Conservation (phyloP, 108 stramenopile species). For the Fragilaria crotonensis region DNA sequence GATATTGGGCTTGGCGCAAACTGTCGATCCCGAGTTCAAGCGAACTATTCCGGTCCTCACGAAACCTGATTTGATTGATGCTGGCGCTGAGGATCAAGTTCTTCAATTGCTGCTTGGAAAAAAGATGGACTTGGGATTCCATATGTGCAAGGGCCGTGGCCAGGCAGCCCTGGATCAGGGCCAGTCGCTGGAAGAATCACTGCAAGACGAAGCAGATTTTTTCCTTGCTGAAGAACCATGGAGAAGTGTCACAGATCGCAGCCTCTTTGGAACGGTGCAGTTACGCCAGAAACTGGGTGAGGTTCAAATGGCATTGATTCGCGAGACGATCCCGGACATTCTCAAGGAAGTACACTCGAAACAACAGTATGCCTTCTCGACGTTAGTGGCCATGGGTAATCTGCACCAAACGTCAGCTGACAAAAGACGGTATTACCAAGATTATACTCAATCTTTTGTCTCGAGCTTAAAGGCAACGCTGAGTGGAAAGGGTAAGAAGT, state of each 20-base stretch:
- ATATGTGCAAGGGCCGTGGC: slow-evolving; percentile 63
- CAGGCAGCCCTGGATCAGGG: slow-evolving; percentile 42
- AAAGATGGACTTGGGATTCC: slow-evolving; percentile 38
- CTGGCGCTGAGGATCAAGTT: slow-evolving; percentile 42
- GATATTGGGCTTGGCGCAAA: slow-evolving; percentile 51
- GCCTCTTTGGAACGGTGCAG: slow-evolving; percentile 38
- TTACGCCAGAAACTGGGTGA: slow-evolving; percentile 38
- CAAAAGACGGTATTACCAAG: slow-evolving; percentile 41
- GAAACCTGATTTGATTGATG: slow-evolving; percentile 85
- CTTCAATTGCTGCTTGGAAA: slow-evolving; percentile 36
- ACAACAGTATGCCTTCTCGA: slow-evolving; percentile 15
- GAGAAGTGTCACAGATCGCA: slow-evolving; percentile 31
- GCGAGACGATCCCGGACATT: slow-evolving; percentile 35
- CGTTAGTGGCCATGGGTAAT: slow-evolving; percentile 11
- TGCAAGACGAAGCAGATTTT: slow-evolving; percentile 36
- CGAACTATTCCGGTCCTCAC: slow-evolving; percentile 86
- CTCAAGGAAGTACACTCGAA: slow-evolving; percentile 23
- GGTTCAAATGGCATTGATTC: slow-evolving; percentile 41
- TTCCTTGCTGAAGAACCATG: slow-evolving; percentile 46
- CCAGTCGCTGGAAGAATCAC: slow-evolving; percentile 30
- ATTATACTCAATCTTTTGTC: slow-evolving; percentile 19
- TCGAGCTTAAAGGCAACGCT: slow-evolving; percentile 22
- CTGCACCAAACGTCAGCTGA: slow-evolving; percentile 25
- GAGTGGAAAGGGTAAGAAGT: slow-evolving; percentile 32
- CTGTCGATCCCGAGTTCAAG: slow-evolving; percentile 51